Evolutionary conservation across 441 rosid species (phyloP).

Genomic region (Raphanus hybrid): DNA sequence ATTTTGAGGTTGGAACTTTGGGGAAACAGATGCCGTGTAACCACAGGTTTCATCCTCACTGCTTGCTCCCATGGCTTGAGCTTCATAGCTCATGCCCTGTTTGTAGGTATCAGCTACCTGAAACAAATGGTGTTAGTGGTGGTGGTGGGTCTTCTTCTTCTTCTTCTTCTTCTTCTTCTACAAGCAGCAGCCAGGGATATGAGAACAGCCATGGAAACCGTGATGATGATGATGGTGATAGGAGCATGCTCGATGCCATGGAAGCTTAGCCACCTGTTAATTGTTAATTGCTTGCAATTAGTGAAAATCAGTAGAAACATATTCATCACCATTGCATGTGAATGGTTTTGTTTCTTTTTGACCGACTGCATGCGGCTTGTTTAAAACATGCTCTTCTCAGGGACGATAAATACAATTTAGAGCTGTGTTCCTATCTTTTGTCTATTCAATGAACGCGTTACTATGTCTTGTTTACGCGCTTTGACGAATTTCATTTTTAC

Average conservation of each 20-base stretch:
- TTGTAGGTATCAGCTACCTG: constrained; percentile 60
- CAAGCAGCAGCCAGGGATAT: constrained; percentile 49
- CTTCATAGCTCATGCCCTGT: constrained; percentile 71
- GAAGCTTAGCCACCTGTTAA: too few relatives aligned
- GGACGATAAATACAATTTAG: too few relatives aligned
- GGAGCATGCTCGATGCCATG: too few relatives aligned
- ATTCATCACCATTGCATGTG: background rate
- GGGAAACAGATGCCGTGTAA: constrained; percentile 47
- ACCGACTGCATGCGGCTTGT: too few relatives aligned
- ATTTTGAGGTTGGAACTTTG: constrained; percentile 49
- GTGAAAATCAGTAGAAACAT: too few relatives aligned
- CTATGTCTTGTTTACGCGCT: background rate
- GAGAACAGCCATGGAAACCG: constrained; percentile 27
- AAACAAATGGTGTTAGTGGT: constrained; percentile 22
- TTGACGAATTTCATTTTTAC: too few relatives aligned
- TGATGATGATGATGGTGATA: too few relatives aligned
- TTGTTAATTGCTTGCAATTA: too few relatives aligned
- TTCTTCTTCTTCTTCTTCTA: constrained; percentile 23
- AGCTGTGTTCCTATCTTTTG: background rate
- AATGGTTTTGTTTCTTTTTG: too few relatives aligned
- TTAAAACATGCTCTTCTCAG: background rate
- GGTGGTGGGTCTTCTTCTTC: background rate
- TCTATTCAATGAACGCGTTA: background rate
- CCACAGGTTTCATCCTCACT: constrained; percentile 56
- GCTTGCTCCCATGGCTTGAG: constrained; percentile 65